These are phyloP conservation scores for Apiospora sp. DNA, from an alignment of 2,329 filamentous ascomycete species.

Conservation along the genomic window DNA sequence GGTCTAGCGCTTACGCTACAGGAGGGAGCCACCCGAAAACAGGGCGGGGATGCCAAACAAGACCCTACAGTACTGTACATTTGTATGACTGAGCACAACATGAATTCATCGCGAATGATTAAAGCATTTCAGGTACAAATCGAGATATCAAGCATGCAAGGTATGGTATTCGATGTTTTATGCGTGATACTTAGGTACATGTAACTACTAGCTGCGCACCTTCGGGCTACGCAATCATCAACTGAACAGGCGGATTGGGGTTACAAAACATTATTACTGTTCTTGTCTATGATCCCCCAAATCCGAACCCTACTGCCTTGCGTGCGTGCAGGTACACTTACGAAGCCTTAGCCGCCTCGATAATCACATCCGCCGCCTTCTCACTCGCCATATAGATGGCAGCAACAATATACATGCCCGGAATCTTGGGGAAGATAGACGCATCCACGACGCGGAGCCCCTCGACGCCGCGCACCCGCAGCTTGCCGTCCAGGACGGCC, in stretches of 20 bases:
- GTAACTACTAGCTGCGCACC: neutral
- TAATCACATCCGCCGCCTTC: slow-evolving; percentile 67
- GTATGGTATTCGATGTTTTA: neutral
- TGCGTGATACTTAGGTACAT: too few species aligned
- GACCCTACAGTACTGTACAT: too few species aligned
- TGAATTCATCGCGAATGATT: too few species aligned
- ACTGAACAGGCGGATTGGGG: neutral
- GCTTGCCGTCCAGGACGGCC: slow-evolving; percentile 65
- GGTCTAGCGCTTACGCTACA: neutral
- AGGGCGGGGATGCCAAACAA: too few species aligned
- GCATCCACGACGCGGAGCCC: slow-evolving; percentile 70
- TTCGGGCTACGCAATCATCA: neutral
- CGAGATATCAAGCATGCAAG: neutral
- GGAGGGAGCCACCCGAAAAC: neutral
- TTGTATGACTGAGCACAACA: too few species aligned
- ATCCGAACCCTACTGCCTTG: neutral
- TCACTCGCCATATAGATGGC: slow-evolving; percentile 64
- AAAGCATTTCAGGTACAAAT: too few species aligned
- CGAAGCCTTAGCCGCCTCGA: slow-evolving; percentile 26
- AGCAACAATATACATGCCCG: slow-evolving; percentile 52
- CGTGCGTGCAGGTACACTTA: neutral
- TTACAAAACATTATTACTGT: too few species aligned
- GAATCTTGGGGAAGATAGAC: slow-evolving; percentile 59
- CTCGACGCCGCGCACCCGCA: slow-evolving; percentile 62
- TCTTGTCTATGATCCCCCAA: neutral